Evolutionary conservation across 2,329 filamentous ascomycete species (phyloP), one percentile per base, ranked within the genome.

Genomic region (Xylaria sp.): DNA sequence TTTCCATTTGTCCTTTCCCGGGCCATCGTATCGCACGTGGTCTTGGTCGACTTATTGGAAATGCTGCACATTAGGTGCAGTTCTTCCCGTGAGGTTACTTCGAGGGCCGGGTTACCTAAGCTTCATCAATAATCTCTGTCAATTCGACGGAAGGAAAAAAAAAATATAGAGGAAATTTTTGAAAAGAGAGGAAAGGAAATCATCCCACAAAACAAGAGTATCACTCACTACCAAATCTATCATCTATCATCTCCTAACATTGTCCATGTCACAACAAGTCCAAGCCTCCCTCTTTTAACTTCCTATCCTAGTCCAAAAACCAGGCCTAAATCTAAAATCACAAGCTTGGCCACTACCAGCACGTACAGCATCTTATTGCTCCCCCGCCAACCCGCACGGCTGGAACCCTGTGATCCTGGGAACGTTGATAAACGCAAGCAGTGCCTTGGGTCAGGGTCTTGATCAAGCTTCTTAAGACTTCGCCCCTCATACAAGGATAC

Each of bases 21-120:
- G 38, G 20, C 13, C 36, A 45, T 45, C 36, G 44, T 44, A 29
- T 57, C 17, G 65, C 54, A 63, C 53, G 49, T 66, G 64, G 44
- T 29, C 38, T 47, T 54, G 45, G 53, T 62, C 25, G 13, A 57
- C 25, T n/a, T 42, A 56, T 59, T 50, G 36, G 27, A 29, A 29
- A 29, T 29, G 29, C 22, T 61, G 33, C 56, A 65, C 63, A 51
- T 50, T 50, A 38, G 49, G 62, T 39, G 55, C 50, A 29, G 39
- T 59, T 63, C 54, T 58, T 38, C 42, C 39, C 25, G 44, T n/a
- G 36, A 64, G 55, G 55, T 64, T 67, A 61, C 55, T 38, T 51
- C 15, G 22, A 56, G 51, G 25, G 22, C 5, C 36, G 31, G 60
- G 60, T 57, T 64, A 57, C 54, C 47, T 64, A 36, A 61, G 54